A percentile compares a stretch with the other conserved stretches of the same genome.
phyloP scores from a whole-genome alignment of 2,329 filamentous ascomycete genomes.

The Furcasterigmium furcatum region DNA sequence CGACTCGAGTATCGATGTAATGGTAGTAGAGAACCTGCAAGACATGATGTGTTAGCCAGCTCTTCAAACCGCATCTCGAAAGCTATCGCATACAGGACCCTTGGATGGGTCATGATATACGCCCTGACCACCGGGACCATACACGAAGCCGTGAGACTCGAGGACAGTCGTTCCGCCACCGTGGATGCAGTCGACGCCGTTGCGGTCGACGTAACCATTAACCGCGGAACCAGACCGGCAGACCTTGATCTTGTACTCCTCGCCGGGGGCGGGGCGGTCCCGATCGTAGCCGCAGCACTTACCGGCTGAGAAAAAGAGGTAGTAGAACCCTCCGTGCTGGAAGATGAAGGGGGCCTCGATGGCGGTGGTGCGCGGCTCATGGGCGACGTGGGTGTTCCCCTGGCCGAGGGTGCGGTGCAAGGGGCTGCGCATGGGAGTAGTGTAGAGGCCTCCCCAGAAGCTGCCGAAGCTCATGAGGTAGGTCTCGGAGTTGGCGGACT shows the following conservation, averaged over 20 bases:
- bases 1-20: slow-evolving; percentile 29
- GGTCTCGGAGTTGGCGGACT: slow-evolving; percentile 24
- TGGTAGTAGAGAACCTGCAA: slow-evolving; percentile 41
- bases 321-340: slow-evolving; percentile 55
- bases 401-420: too few relatives aligned
- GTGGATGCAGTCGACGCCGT: slow-evolving; percentile 48
- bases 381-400: slow-evolving; percentile 21
- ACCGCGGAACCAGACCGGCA: slow-evolving; percentile 53
- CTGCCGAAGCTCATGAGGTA: slow-evolving; percentile 64
- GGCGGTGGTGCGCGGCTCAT: slow-evolving; percentile 14
- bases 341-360: slow-evolving; percentile 57
- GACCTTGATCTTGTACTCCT: slow-evolving; percentile 65
- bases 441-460: slow-evolving; percentile 66
- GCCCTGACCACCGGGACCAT: slow-evolving; percentile 67
- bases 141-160: slow-evolving; percentile 55
- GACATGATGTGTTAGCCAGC: too few relatives aligned
- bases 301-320: slow-evolving; percentile 61
- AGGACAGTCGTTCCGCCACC: slow-evolving; percentile 63
- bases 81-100: too few relatives aligned
- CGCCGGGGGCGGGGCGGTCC: slow-evolving; percentile 45
- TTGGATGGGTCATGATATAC: too few relatives aligned
- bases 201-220: slow-evolving; percentile 54
- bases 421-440: slow-evolving; percentile 43
- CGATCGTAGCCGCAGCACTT: slow-evolving; percentile 59
- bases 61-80: too few relatives aligned